Conservation (phyloP, 805 yeast species). For the Debaryomyces tyrocola region DNA sequence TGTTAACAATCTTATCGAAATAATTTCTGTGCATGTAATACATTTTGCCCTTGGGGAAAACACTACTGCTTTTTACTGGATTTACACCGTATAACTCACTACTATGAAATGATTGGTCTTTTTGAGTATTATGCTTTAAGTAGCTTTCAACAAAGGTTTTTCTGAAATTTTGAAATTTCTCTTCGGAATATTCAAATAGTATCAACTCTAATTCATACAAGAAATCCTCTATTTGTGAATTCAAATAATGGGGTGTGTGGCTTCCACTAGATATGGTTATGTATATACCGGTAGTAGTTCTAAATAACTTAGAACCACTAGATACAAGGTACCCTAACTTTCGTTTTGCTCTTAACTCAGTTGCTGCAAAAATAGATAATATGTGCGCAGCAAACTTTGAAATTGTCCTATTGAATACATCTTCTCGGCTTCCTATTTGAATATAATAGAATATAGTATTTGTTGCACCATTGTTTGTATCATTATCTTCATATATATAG, state of each 20-base stretch:
- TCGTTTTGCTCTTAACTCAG: slow-evolving; percentile 52
- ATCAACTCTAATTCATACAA: slow-evolving; percentile 40
- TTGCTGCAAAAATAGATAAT: slow-evolving; percentile 42
- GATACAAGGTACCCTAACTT: slow-evolving; percentile 64
- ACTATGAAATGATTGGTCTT: slow-evolving; percentile 14
- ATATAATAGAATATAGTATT: slow-evolving; percentile 53
- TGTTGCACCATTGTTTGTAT: slow-evolving; percentile 48
- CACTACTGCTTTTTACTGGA: slow-evolving; percentile 29
- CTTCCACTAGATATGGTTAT: slow-evolving; percentile 55
- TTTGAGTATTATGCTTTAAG: neutral
- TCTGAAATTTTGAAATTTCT: slow-evolving; percentile 36
- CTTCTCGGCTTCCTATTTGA: slow-evolving; percentile 54
- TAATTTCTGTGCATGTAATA: slow-evolving; percentile 40
- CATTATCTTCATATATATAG: slow-evolving; percentile 28
- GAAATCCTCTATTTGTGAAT: slow-evolving; percentile 48
- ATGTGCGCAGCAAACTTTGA: slow-evolving; percentile 48
- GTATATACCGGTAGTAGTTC: slow-evolving; percentile 58
- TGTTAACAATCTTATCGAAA: slow-evolving; percentile 51
- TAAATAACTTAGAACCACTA: slow-evolving; percentile 54
- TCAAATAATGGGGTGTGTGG: slow-evolving; percentile 40
- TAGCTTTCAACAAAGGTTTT: slow-evolving; percentile 34
- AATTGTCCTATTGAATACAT: slow-evolving; percentile 33
- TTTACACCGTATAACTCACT: slow-evolving; percentile 21
- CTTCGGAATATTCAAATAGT: slow-evolving; percentile 27
- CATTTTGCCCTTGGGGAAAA: slow-evolving; percentile 15